Base-by-base conservation (phyloP, 2,329 filamentous ascomycete species). In the Talaromyces sp. region DNA sequence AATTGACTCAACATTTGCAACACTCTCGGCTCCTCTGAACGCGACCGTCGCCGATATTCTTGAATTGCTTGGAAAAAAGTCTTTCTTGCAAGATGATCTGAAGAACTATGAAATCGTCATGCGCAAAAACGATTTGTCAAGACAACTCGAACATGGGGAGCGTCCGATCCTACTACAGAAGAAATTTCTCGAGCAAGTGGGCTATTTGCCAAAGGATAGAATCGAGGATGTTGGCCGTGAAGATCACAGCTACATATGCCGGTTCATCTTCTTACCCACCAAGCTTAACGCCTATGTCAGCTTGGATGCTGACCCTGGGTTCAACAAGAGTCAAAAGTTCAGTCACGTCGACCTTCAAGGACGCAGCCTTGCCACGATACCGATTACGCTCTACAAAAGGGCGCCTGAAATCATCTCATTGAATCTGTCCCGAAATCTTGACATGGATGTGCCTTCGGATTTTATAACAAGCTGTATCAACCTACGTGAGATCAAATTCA, bases 31-130 rank as follows among this genome's bases (percentile, higher is more conserved):
- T 77, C 84, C 89, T 1, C 81, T 98, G 61, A 92, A 93, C 73
- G 89, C 94, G 3, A 93, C 90, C 0, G 94, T 96, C 19, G 85
- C 87, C 19, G 94, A 99, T 66, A 89, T 98, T 53, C 89, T 98
- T 69, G 85, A 88, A n/a, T 91, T 95, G 75, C 86, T 99, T 69
- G 90, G 94, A 65, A 96, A 95, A 80, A 98, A 98, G 81, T 96
- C 94, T 2, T 95, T 95, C 71, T 85, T 97, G 40, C 91, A 93
- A 65, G 94, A 97, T 71, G 91, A 92, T 68, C 80, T 96, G 65
- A 91, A 95, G 72, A 97, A 97, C 70, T 99, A 97, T 76, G 92
- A 97, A 75, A 96, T 99, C 67, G 90, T 98, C 47, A 87, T 99
- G 82, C 92, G 91, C 71, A 97, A 96, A 79, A 93, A 97, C 75